These are phyloP conservation scores for Mortierella hygrophila DNA, from an alignment of 192 early-diverging fungal genomes.

Conservation along the genomic window DNA sequence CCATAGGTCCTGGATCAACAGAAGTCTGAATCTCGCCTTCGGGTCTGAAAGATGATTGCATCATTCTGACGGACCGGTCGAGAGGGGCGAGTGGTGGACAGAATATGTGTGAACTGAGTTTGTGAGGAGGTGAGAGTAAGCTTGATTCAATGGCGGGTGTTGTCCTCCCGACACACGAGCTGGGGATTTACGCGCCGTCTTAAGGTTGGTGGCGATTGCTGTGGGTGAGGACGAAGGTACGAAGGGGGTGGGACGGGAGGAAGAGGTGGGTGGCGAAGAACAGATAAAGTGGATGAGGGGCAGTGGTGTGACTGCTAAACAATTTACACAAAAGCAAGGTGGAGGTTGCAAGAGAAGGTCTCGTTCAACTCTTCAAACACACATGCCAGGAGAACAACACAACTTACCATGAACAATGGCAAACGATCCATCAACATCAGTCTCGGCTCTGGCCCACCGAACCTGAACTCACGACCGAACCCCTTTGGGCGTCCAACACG, in stretches of 20 bases:
- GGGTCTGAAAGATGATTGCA: constrained; percentile 16
- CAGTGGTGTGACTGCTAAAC: not conserved
- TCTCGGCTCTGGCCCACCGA: constrained; percentile 13
- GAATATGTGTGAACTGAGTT: not conserved
- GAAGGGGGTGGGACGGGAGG: too few relatives aligned
- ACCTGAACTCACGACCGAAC: constrained; percentile 20
- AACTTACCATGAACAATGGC: constrained; percentile 31
- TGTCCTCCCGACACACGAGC: not conserved
- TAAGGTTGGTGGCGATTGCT: not conserved
- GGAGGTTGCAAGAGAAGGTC: not conserved
- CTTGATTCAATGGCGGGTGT: not conserved
- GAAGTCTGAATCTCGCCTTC: constrained; percentile 7
- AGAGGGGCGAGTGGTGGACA: not conserved
- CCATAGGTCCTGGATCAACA: constrained; percentile 17
- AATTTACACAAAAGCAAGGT: not conserved
- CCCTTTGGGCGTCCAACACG: constrained; percentile 26
- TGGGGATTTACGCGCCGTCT: not conserved
- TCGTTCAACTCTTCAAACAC: not conserved
- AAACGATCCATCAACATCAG: constrained; percentile 50
- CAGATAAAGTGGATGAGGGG: too few relatives aligned
- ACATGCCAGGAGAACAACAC: constrained; percentile 6
- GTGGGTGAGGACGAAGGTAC: not conserved
- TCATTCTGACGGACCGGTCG: not conserved
- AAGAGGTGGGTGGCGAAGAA: too few relatives aligned
- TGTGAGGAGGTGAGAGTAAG: not conserved